Evolutionary conservation across 2,329 filamentous ascomycete species (phyloP).

Genomic region (Microascus cirrosus): DNA sequence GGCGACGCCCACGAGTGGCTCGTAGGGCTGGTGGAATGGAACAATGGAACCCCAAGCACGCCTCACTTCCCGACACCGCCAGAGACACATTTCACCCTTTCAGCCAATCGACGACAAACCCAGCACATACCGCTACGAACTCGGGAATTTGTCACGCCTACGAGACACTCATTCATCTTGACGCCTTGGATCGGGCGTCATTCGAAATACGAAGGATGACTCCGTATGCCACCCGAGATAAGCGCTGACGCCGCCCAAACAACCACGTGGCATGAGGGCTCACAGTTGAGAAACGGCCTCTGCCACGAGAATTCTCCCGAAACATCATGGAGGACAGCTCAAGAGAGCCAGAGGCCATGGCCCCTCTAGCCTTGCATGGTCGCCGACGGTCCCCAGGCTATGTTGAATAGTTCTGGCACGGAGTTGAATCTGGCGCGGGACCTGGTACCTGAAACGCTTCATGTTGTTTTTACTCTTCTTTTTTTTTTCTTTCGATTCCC

Average conservation of each 20-base stretch:
- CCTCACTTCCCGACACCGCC: not conserved
- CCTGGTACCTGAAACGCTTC: constrained; percentile 66
- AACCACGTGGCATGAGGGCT: not conserved
- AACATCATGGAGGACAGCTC: not conserved
- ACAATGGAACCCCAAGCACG: not conserved
- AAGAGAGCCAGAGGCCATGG: not conserved
- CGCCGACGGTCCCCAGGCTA: constrained; percentile 25
- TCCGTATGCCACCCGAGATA: not conserved
- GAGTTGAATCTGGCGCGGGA: constrained; percentile 35
- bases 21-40: too few relatives aligned
- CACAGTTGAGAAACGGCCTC: not conserved
- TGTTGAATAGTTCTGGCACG: constrained; percentile 58
- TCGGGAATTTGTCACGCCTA: not conserved
- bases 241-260: not conserved
- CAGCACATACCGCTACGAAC: not conserved
- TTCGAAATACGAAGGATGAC: not conserved
- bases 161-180: not conserved
- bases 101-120: not conserved
- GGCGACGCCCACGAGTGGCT: too few relatives aligned
- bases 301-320: too few relatives aligned
- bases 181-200: not conserved
- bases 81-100: not conserved
- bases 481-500: constrained; percentile 38
- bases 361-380: not conserved
- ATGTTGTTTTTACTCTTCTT: constrained; percentile 63